Percentiles rank a stretch among this genome's conserved stretches.
phyloP scores from a whole-genome alignment of 495 filamentous ascomycete genomes.

The Penicillium ucsense region DNA sequence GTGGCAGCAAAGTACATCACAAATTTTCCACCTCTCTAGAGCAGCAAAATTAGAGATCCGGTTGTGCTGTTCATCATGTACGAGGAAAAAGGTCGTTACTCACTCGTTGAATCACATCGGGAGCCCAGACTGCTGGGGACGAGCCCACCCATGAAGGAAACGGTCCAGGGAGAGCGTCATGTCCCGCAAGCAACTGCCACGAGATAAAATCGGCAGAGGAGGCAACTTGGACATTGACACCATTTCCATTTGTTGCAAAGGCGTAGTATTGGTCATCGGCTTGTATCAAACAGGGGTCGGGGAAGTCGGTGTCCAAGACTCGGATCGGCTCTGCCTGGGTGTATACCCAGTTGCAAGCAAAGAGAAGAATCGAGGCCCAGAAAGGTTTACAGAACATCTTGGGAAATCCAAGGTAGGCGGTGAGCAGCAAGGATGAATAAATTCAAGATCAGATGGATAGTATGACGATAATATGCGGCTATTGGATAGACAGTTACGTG shows the following conservation, averaged over 20 bases:
- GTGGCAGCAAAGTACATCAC: conserved; percentile 28
- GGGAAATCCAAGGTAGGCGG: no score
- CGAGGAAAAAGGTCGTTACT: not conserved
- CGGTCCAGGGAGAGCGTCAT: conserved; percentile 14
- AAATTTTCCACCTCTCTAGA: conserved; percentile 5
- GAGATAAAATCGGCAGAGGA: not conserved
- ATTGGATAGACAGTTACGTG: no score
- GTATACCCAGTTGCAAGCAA: not conserved
- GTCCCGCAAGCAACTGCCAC: conserved; percentile 1
- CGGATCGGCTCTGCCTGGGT: not conserved
- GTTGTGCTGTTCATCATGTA: not conserved
- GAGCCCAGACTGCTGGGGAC: conserved; percentile 32
- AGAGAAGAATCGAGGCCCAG: not conserved
- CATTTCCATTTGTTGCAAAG: not conserved
- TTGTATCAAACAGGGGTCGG: not conserved
- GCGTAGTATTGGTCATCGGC: not conserved
- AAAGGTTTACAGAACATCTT: not conserved
- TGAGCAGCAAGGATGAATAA: no score
- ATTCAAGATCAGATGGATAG: no score
- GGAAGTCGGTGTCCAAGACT: not conserved
- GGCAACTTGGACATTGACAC: not conserved
- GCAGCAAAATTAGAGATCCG: not conserved
- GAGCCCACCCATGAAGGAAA: conserved; percentile 15
- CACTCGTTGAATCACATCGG: conserved; percentile 26
- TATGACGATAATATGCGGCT: no score